A percentile compares a stretch with the other conserved stretches of the same genome.
Evolutionary conservation across 176 grass and related monocot species (phyloP).

Genomic region (Eremochloa ophiuroides): DNA sequence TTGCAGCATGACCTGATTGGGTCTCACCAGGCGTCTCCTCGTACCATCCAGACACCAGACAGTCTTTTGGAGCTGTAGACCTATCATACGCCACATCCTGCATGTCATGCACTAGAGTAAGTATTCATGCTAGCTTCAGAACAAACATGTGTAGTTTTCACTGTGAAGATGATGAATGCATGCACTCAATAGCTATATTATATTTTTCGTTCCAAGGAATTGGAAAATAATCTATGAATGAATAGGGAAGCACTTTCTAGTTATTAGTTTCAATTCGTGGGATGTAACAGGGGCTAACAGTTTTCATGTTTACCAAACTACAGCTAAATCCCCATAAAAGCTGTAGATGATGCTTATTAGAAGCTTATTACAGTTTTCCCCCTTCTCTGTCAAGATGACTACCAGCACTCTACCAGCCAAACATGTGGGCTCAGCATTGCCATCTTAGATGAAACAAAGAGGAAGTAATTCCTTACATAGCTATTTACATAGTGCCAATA

Average conservation of each 20-base stretch:
- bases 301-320: neutral
- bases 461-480: neutral
- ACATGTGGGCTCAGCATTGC: neutral
- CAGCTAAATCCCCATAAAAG: neutral
- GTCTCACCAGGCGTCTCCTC: conserved; percentile 31
- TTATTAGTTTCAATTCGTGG: neutral
- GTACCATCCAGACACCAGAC: conserved; percentile 54
- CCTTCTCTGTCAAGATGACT: neutral
- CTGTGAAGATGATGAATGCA: neutral
- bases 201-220: neutral
- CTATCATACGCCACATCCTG: conserved; percentile 75
- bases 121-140: neutral
- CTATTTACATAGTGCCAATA: neutral
- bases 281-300: neutral
- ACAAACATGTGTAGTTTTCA: neutral
- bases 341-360: neutral
- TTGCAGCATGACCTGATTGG: conserved; percentile 13
- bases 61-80: conserved; percentile 67
- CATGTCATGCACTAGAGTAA: conserved; percentile 2
- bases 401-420: neutral
- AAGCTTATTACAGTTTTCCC: too few species aligned
- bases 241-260: neutral
- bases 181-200: neutral
- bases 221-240: neutral
- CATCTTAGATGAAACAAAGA: conserved; percentile 3